phyloP scores from a whole-genome alignment of 768 basidiomycete genomes.

The Calocybe cyanea region DNA sequence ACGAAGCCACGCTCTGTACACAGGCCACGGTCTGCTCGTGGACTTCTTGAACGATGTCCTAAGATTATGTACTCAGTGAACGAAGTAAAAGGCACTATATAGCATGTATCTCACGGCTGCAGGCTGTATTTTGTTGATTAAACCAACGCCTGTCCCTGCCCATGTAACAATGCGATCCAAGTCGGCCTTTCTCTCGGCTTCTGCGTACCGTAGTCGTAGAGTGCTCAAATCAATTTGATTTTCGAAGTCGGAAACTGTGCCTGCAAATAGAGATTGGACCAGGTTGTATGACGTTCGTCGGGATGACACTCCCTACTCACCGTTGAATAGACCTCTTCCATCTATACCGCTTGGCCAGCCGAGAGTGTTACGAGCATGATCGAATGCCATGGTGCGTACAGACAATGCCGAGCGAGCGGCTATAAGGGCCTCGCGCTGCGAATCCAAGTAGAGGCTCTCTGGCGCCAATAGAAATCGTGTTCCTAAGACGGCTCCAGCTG shows the following conservation, averaged over 20 bases:
- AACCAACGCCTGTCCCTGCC: conserved; percentile 64
- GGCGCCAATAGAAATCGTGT: conserved; percentile 71
- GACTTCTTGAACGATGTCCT: conserved; percentile 56
- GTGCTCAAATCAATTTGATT: conserved; percentile 39
- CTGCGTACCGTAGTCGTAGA: conserved; percentile 40
- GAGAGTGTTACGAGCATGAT: conserved; percentile 49
- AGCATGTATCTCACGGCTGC: conserved; percentile 30
- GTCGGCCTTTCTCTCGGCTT: conserved; percentile 43
- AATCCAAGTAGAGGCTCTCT: conserved; percentile 56
- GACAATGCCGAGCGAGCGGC: conserved; percentile 41
- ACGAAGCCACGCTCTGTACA: conserved; percentile 26
- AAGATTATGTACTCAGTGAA: not conserved
- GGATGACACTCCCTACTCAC: conserved; percentile 20
- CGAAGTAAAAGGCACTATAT: not conserved
- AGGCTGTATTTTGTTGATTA: conserved; percentile 42
- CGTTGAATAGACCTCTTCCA: conserved; percentile 57
- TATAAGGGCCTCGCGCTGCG: conserved; percentile 51
- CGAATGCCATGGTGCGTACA: conserved; percentile 61
- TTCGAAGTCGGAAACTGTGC: conserved; percentile 55
- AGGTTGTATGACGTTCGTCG: not conserved
- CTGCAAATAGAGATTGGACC: conserved; percentile 21
- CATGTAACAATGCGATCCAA: conserved; percentile 54
- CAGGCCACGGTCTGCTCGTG: conserved; percentile 39
- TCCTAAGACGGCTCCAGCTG: conserved; percentile 64
- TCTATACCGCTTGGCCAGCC: conserved; percentile 62